Conservation (phyloP, 176 grass and related monocot genomes). For the Elymus sibiricus region DNA sequence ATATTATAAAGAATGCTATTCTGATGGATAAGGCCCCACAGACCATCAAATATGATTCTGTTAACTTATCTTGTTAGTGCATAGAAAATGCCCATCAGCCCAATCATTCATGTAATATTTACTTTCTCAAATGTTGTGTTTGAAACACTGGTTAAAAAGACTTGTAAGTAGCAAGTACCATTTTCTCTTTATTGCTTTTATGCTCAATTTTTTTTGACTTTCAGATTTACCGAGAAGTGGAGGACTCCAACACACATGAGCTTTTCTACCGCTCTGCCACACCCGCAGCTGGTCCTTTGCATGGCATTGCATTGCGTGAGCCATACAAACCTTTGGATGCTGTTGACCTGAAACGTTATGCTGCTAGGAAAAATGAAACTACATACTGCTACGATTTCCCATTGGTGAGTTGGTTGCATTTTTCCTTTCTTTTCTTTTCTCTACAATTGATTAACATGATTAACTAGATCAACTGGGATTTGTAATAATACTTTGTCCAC, state of each 20-base stretch:
- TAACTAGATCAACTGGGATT: slow-evolving; percentile 24
- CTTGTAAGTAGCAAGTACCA: background rate
- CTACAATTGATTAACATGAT: slow-evolving; percentile 3
- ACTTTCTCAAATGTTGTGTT: background rate
- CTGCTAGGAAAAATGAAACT: slow-evolving; percentile 83
- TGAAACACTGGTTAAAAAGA: background rate
- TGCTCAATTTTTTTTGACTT: slow-evolving; percentile 1
- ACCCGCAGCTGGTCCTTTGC: slow-evolving; percentile 54
- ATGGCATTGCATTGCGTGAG: slow-evolving; percentile 64
- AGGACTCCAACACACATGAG: slow-evolving; percentile 61
- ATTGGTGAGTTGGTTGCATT: slow-evolving; percentile 56
- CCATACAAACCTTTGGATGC: slow-evolving; percentile 62
- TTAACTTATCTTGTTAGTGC: background rate
- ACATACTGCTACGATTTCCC: slow-evolving; percentile 99
- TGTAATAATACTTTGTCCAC: slow-evolving; percentile 23
- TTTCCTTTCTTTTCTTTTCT: background rate
- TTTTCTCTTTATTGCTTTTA: background rate
- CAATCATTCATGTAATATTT: background rate
- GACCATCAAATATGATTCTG: background rate
- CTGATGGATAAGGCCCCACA: slow-evolving; percentile 1
- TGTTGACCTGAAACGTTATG: slow-evolving; percentile 79
- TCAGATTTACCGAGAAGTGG: slow-evolving; percentile 92
- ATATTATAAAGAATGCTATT: background rate
- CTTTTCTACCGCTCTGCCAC: slow-evolving; percentile 69
- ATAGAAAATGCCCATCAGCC: slow-evolving; percentile 14